phyloP scores from a whole-genome alignment of 139 green algal species.

The Tetradesmus obliquus region DNA sequence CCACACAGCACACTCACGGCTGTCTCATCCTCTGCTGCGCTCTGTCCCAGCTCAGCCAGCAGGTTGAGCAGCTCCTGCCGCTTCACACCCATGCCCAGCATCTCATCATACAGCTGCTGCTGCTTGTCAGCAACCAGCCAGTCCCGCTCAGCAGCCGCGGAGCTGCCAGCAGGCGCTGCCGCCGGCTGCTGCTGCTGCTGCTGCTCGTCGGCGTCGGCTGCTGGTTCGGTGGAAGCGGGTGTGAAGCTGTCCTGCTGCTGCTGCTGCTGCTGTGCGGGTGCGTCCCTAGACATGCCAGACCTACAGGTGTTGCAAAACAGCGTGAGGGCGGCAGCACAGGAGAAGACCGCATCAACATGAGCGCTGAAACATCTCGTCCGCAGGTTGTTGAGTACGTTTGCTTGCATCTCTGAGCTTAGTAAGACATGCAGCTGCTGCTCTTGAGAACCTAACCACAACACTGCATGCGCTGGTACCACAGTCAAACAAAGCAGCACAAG shows the following conservation, averaged over 20 bases:
- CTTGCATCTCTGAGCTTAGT: too few relatives aligned
- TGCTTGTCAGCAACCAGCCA: conserved; percentile 47
- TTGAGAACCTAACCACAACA: too few relatives aligned
- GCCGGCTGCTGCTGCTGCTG: not conserved
- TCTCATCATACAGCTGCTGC: conserved; percentile 43
- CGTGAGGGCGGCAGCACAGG: too few relatives aligned
- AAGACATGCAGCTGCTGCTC: too few relatives aligned
- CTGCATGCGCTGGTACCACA: too few relatives aligned
- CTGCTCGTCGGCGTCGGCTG: not conserved
- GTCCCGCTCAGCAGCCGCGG: conserved; percentile 26
- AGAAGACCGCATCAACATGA: too few relatives aligned
- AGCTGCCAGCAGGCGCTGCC: not conserved
- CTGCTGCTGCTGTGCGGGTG: not conserved
- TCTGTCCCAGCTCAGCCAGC: conserved; percentile 26
- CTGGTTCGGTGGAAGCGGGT: not conserved
- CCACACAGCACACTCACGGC: not conserved
- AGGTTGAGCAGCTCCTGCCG: conserved; percentile 23
- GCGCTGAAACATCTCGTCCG: too few relatives aligned
- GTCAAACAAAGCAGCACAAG: not conserved
- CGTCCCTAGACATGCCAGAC: not conserved
- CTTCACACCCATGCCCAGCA: conserved; percentile 26
- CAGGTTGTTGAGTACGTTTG: too few relatives aligned
- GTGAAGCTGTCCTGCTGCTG: not conserved
- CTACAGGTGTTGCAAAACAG: not conserved
- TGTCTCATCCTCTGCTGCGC: conserved; percentile 21